A percentile compares a stretch with the other conserved stretches of the same genome.
Conservation (phyloP, 108 stramenopile species). For the Cylindrotheca fusiformis region DNA sequence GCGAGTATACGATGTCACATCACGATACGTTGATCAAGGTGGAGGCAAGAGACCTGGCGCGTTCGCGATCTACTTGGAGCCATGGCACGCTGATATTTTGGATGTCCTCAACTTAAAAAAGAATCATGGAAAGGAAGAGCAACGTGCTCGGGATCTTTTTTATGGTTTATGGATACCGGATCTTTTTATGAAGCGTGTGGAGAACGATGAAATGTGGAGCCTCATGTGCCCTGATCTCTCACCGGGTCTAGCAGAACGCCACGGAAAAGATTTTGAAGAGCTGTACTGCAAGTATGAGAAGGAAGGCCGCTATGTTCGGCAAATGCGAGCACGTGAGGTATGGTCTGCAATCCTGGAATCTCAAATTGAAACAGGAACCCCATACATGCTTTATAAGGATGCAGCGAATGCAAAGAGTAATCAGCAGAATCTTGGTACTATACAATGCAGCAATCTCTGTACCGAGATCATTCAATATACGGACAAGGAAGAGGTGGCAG, state of each 20-base stretch:
- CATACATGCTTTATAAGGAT: slow-evolving; percentile 98
- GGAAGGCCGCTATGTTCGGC: slow-evolving; percentile 71
- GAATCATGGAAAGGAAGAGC: slow-evolving; percentile 97
- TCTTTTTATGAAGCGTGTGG: slow-evolving; percentile 95
- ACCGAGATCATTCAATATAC: slow-evolving; percentile 97
- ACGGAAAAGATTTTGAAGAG: slow-evolving; percentile 87
- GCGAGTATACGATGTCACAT: slow-evolving; percentile 96
- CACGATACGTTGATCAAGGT: slow-evolving; percentile 97
- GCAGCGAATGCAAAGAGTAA: slow-evolving; percentile 94
- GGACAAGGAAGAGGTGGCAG: slow-evolving; percentile 91
- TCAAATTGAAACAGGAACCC: slow-evolving; percentile 97
- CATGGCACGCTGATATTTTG: slow-evolving; percentile 96
- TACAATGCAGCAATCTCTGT: slow-evolving; percentile 96
- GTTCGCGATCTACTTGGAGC: slow-evolving; percentile 96
- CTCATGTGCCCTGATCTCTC: slow-evolving; percentile 94
- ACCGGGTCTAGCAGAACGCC: slow-evolving; percentile 82
- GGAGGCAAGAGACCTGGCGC: slow-evolving; percentile 97
- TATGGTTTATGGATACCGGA: slow-evolving; percentile 97
- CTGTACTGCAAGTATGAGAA: slow-evolving; percentile 87
- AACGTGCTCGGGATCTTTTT: slow-evolving; percentile 94
- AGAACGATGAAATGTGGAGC: slow-evolving; percentile 91
- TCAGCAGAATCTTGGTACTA: slow-evolving; percentile 96
- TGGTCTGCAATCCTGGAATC: slow-evolving; percentile 85
- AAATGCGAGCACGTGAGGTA: slow-evolving; percentile 83
- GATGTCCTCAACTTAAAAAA: slow-evolving; percentile 93